phyloP scores from a whole-genome alignment of 2,329 filamentous ascomycete genomes.

The Aspergillus eucalypticola region DNA sequence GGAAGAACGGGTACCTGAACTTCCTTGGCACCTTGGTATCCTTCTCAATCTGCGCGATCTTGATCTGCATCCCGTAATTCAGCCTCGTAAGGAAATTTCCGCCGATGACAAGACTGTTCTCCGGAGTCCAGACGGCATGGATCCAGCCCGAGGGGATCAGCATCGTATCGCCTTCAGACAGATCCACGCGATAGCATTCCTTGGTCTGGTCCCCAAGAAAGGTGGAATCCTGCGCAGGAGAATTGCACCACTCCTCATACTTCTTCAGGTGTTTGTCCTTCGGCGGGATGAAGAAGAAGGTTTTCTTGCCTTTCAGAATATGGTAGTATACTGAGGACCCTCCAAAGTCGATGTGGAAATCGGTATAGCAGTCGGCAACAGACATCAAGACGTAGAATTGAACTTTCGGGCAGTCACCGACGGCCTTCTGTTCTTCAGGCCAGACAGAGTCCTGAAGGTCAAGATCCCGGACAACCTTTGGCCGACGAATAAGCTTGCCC shows the following conservation, averaged over 20 bases:
- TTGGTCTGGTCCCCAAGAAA: constrained; percentile 66
- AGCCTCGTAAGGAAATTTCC: constrained; percentile 68
- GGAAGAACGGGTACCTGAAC: constrained; percentile 68
- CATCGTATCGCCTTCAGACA: constrained; percentile 68
- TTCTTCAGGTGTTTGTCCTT: constrained; percentile 68
- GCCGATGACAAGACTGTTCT: constrained; percentile 69
- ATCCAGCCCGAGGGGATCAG: constrained; percentile 72
- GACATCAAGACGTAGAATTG: constrained; percentile 72
- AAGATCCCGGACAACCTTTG: constrained; percentile 65
- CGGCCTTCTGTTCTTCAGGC: constrained; percentile 53
- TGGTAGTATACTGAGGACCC: constrained; percentile 72
- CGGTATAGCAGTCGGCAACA: constrained; percentile 69
- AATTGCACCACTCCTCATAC: constrained; percentile 71
- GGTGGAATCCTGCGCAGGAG: constrained; percentile 65
- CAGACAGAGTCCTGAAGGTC: constrained; percentile 55
- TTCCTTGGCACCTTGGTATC: constrained; percentile 65
- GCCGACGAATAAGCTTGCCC: constrained; percentile 62
- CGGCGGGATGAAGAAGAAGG: constrained; percentile 70
- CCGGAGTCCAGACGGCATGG: constrained; percentile 69
- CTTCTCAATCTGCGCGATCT: constrained; percentile 66
- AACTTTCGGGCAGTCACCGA: constrained; percentile 62
- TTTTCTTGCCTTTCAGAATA: constrained; percentile 68
- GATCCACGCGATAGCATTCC: constrained; percentile 67
- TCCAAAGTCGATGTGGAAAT: constrained; percentile 72
- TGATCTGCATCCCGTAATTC: constrained; percentile 67